Evolutionary conservation across 2,329 filamentous ascomycete species (phyloP), one percentile per base, ranked within the genome.

Genomic region (Paraphaeosphaeria sporulosa): DNA sequence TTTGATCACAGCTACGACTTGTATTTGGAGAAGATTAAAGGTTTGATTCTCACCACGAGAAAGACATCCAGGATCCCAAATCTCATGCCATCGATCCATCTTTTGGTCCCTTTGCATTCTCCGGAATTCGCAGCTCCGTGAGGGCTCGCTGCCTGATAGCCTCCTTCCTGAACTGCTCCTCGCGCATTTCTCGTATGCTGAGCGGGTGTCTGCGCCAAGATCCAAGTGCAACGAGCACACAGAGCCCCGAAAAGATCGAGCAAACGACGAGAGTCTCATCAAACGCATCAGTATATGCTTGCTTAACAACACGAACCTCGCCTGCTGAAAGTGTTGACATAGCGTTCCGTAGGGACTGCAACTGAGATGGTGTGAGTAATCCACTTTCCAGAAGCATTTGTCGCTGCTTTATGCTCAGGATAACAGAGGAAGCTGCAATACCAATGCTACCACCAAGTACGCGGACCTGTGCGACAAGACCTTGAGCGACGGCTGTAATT

Each of bases 211-310:
- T 64, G n/a, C 49, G 53, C 58, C 59, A 63, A 23, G 58, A 62
- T 27, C 61, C 60, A 27, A 66, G 30, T 19, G 61, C 64, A 7
- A 60, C 62, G 8, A 68, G 46, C 9, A 69, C 30, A 47, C 55
- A 55, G 15, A 64, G 54, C 3, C 59, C 65, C 9, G 63, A 55
- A 27, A 70, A 46, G 38, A 69, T 61, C 12, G 60, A 59, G 27
- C 65, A 64, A 23, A 68, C 60, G 25, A 63, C 38, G 43, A 70
- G 61, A 23, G 61, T 58, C 32, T 65, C 44, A 21, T 61, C 66
- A 48, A 70, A 70, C 1, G 65, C 63, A 50, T 66, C 57, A 19
- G 66, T 61, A 47, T 64, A 66, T 23, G 62, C 57, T 21, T 57
- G 57, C 51, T 55, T 59, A 40, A 61, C 44, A 21, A 50, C 58